Evolutionary conservation across 768 basidiomycete genomes (phyloP).

Genomic region (Pleurotus ostreatus): DNA sequence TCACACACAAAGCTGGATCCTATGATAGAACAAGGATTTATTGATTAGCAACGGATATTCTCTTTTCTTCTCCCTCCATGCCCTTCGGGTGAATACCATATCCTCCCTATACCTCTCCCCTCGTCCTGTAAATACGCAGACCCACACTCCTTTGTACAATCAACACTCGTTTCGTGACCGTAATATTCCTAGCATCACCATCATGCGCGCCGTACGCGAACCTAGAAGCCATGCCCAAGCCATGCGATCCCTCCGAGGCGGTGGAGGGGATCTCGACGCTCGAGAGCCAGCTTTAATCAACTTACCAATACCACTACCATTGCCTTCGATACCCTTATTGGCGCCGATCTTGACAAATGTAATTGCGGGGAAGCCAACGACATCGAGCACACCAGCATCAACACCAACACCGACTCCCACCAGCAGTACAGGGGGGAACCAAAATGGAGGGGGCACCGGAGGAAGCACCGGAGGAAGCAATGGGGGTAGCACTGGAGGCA

Average conservation of each 20-base stretch:
- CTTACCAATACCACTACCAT: slow-evolving; percentile 24
- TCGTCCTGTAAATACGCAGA: background rate
- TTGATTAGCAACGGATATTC: background rate
- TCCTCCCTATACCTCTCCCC: background rate
- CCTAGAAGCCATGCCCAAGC: slow-evolving; percentile 2
- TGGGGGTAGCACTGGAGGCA: slow-evolving; percentile 4
- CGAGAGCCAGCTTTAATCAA: slow-evolving; percentile 37
- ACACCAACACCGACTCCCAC: slow-evolving; percentile 6
- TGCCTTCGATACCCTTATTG: slow-evolving; percentile 38
- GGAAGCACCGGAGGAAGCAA: slow-evolving; percentile 1
- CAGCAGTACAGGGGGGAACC: slow-evolving; percentile 12
- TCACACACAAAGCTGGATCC: slow-evolving; percentile 1
- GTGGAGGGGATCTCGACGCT: slow-evolving; percentile 19
- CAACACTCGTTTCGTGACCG: background rate
- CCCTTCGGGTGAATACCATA: background rate
- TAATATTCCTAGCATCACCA: background rate
- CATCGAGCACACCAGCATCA: slow-evolving; percentile 1
- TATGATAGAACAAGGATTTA: slow-evolving; percentile 9
- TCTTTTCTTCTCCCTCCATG: slow-evolving; percentile 3
- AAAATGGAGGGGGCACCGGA: slow-evolving; percentile 7
- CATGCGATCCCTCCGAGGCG: slow-evolving; percentile 8
- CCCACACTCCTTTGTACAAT: slow-evolving; percentile 6
- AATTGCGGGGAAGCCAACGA: slow-evolving; percentile 18
- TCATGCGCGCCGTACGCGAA: background rate
- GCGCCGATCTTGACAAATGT: slow-evolving; percentile 31